Evolutionary conservation across 1,139 yeast genomes (phyloP).

Genomic region (Candida pseudocylindracea): DNA sequence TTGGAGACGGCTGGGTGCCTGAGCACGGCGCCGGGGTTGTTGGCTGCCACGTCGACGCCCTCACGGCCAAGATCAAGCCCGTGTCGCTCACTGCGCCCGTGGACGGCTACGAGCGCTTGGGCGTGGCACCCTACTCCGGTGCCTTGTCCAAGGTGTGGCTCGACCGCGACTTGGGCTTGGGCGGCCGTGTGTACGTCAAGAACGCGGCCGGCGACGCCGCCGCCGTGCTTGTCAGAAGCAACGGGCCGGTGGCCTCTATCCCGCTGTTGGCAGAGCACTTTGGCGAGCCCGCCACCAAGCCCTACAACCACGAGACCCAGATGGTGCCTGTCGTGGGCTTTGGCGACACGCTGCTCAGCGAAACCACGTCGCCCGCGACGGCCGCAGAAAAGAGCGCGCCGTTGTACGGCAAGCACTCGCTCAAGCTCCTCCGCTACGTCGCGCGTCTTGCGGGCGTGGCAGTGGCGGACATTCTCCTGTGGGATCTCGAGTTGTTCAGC

Average conservation of each 20-base stretch:
- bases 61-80: conserved; percentile 37
- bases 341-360: conserved; percentile 6
- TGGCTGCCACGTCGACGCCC: conserved; percentile 39
- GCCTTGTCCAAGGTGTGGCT: conserved; percentile 32
- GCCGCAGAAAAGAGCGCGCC: conserved; percentile 41
- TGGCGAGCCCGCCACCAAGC: conserved; percentile 24
- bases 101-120: conserved; percentile 39
- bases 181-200: conserved; percentile 31
- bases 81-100: conserved; percentile 19
- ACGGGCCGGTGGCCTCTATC: conserved; percentile 41
- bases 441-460: conserved; percentile 22
- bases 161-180: conserved; percentile 45
- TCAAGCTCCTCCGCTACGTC: conserved; percentile 29
- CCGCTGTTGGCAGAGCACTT: conserved; percentile 50
- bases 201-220: conserved; percentile 14
- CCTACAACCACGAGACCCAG: conserved; percentile 36
- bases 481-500: conserved; percentile 42
- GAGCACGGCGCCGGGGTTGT: conserved; percentile 32
- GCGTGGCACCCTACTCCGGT: conserved; percentile 49
- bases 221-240: conserved; percentile 29
- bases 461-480: conserved; percentile 28
- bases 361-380: conserved; percentile 14
- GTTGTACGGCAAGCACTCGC: conserved; percentile 35
- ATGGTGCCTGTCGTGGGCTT: conserved; percentile 41
- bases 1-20: conserved; percentile 36